phyloP scores from a whole-genome alignment of 2,329 filamentous ascomycete species.

The Aspergillus sp. region DNA sequence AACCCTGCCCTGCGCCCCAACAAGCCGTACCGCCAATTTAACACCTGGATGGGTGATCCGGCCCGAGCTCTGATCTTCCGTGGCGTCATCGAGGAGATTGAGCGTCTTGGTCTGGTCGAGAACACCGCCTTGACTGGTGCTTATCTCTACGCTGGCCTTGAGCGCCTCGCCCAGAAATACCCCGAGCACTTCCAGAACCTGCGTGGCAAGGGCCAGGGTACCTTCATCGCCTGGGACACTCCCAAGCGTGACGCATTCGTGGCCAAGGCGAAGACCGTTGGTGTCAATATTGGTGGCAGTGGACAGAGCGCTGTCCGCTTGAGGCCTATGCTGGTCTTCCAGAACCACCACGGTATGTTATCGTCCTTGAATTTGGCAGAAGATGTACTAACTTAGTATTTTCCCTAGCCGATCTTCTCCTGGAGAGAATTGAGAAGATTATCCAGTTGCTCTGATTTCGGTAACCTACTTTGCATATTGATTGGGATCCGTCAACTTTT shows the following conservation, averaged over 20 bases:
- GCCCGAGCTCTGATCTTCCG: conserved; percentile 77
- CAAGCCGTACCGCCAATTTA: conserved; percentile 93
- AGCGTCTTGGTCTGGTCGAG: conserved; percentile 66
- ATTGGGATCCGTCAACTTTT: not conserved
- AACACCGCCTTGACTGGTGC: conserved; percentile 70
- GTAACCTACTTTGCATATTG: not conserved
- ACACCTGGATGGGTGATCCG: conserved; percentile 95
- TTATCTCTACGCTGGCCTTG: conserved; percentile 66
- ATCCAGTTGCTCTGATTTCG: conserved; percentile 39
- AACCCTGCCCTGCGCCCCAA: conserved; percentile 74
- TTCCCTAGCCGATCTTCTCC: conserved; percentile 59
- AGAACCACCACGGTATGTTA: conserved; percentile 66
- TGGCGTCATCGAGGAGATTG: conserved; percentile 73
- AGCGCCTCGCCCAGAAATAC: conserved; percentile 59
- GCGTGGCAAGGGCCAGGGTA: conserved; percentile 78
- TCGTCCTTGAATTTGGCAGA: conserved; percentile 1
- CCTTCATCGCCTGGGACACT: conserved; percentile 87
- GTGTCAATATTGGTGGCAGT: conserved; percentile 80
- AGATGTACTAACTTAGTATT: conserved; percentile 9
- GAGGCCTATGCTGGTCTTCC: conserved; percentile 85
- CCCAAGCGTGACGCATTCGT: conserved; percentile 73
- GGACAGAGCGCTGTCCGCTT: conserved; percentile 68
- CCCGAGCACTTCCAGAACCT: conserved; percentile 74
- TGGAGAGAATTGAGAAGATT: conserved; percentile 71
- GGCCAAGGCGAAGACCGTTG: conserved; percentile 66